Percentiles rank a stretch among this genome's conserved stretches.
phyloP scores from a whole-genome alignment of 2,329 filamentous ascomycete species.

The Cytospora paraplurivora region DNA sequence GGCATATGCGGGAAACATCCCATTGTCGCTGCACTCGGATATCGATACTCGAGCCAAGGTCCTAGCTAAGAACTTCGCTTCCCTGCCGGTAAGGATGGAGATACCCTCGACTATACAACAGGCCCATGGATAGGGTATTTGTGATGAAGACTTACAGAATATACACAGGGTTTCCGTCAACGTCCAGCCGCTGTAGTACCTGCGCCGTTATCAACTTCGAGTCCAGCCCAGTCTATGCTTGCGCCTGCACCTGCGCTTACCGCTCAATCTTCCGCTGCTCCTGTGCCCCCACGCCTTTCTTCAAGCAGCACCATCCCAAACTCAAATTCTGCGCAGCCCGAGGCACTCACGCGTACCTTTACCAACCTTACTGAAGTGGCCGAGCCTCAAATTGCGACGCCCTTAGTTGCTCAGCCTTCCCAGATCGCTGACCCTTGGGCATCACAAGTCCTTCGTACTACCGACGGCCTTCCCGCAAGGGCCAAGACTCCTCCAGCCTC shows the following conservation, averaged over 20 bases:
- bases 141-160: constrained; percentile 2
- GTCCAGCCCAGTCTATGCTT: neutral
- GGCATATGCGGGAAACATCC: neutral
- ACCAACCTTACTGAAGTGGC: neutral
- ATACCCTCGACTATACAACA: neutral
- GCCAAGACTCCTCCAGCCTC: constrained; percentile 31
- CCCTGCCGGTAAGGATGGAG: constrained; percentile 17
- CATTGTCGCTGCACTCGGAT: neutral
- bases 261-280: neutral
- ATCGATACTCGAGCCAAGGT: neutral
- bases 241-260: neutral
- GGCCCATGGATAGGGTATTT: too few species aligned
- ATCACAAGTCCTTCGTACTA: neutral
- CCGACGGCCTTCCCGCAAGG: neutral
- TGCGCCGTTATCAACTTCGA: neutral
- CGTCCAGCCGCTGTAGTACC: neutral
- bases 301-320: neutral
- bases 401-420: neutral
- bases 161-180: constrained; percentile 18
- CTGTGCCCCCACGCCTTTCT: neutral
- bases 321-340: neutral
- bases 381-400: neutral
- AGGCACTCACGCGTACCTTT: neutral
- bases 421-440: neutral
- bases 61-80: neutral